Evolutionary conservation across 2,329 filamentous ascomycete genomes (phyloP).

Genomic region (Coniochaeta pulveracea): DNA sequence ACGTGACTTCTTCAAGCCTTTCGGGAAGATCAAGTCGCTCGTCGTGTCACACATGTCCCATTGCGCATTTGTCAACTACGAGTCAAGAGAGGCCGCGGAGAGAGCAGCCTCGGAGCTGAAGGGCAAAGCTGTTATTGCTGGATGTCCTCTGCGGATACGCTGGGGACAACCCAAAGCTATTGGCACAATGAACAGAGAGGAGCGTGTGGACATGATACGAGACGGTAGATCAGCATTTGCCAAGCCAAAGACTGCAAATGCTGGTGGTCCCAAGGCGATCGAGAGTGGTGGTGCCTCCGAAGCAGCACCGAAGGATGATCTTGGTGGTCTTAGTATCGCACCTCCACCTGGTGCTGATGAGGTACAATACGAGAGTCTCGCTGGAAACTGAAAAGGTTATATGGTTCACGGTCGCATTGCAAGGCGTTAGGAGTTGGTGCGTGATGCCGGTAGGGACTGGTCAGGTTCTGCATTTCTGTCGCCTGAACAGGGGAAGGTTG

Average conservation of each 20-base stretch:
- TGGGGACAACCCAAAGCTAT: constrained; percentile 92
- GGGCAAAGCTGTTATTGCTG: constrained; percentile 79
- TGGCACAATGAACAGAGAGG: constrained; percentile 81
- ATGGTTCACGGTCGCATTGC: constrained; percentile 2
- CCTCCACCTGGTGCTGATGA: constrained; percentile 71
- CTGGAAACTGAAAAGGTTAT: constrained; percentile 37
- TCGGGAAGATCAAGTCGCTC: constrained; percentile 83
- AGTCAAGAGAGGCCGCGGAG: constrained; percentile 75
- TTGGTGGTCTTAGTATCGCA: constrained; percentile 40
- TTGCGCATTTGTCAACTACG: constrained; percentile 93
- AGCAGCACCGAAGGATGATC: constrained; percentile 14
- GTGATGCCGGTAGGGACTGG: neutral
- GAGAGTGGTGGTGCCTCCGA: constrained; percentile 17
- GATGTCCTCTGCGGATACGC: constrained; percentile 78
- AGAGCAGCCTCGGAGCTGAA: constrained; percentile 74
- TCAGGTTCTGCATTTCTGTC: neutral
- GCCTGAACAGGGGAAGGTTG: too few relatives aligned
- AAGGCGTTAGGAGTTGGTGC: constrained; percentile 11
- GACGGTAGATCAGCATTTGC: constrained; percentile 57
- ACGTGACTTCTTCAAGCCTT: constrained; percentile 78
- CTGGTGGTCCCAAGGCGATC: constrained; percentile 19
- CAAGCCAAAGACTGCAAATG: constrained; percentile 29
- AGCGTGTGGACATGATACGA: constrained; percentile 68
- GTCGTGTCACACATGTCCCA: constrained; percentile 96
- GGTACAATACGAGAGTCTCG: constrained; percentile 73